Base-by-base conservation (phyloP, 2,329 filamentous ascomycete species). In the Trichoderma koningiopsis region DNA sequence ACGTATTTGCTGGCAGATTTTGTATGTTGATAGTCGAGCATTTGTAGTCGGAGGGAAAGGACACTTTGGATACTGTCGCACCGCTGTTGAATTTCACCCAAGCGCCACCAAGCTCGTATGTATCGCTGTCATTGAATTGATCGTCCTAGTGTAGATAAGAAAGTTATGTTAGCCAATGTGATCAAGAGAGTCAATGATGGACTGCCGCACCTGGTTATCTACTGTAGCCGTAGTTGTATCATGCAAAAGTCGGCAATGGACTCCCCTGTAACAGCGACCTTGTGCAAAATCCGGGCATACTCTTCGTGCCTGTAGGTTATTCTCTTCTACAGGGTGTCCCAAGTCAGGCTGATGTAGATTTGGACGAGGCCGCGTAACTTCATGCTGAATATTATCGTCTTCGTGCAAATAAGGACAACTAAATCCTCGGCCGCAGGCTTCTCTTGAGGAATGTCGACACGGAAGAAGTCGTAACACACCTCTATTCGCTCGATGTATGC, bases 61-160 rank as follows among this genome's bases (percentile, higher is more conserved):
- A 73, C 3, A 80, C 68, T 24, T 76, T 77, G 0, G 65, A 37
- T 5, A 81, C 70, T 0, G 61, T 61, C 1, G 76, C 79, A 5
- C 81, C 81, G 16, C 75, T 75, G 10, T 72, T 75, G 16, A 81
- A 81, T 11, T 75, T 56, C 1, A 74, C 77, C 68, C 75, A 70
- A 4, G 75, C 76, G 0, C 78, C 79, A 13, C 53, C 62, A n/a
- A 69, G 24, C 31, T 67, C 68, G n/a, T 60, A 60, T 4, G 35
- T 66, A 22, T 33, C 5, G 47, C 55, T 35, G 22, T 27, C 47
- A 33, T 66, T 56, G 31, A 35, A 35, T 0, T 10, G 24, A 19
- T 55, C 27, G 13, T 53, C 14, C 62, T 69, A 10, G 14, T 2
- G 5, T 22, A 22, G n/a, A 19, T 24, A 24, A 29, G 10, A 16